Evolutionary conservation across 2,329 filamentous ascomycete genomes (phyloP).

Genomic region (Colletotrichum cereale): DNA sequence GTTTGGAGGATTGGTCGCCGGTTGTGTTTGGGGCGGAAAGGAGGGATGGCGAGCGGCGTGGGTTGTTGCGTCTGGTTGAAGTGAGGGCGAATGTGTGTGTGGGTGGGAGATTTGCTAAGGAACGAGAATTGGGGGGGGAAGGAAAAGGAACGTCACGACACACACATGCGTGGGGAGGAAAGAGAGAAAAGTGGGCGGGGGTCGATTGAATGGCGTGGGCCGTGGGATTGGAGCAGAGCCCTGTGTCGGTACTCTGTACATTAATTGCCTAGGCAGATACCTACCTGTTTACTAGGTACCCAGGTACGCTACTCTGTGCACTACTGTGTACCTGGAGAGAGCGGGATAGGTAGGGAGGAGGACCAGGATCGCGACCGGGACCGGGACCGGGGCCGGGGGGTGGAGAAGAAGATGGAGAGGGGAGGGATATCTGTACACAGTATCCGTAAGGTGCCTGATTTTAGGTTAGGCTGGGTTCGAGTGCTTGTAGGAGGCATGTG

Average conservation of each 20-base stretch:
- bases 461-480: slow-evolving; percentile 35
- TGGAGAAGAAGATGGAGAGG: background rate
- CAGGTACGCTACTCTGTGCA: too few relatives aligned
- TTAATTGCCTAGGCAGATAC: background rate
- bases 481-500: slow-evolving; percentile 22
- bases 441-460: slow-evolving; percentile 6
- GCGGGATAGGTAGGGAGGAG: too few relatives aligned
- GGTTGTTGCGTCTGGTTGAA: slow-evolving; percentile 19
- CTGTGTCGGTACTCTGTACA: background rate
- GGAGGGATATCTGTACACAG: background rate
- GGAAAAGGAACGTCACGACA: slow-evolving; percentile 29
- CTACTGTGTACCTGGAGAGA: too few relatives aligned
- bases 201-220: slow-evolving; percentile 9
- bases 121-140: slow-evolving; percentile 27
- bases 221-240: background rate
- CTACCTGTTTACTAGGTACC: too few relatives aligned
- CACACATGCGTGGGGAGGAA: slow-evolving; percentile 22
- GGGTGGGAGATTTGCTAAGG: slow-evolving; percentile 18
- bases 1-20: slow-evolving; percentile 47
- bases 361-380: background rate
- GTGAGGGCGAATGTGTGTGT: slow-evolving; percentile 19
- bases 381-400: background rate
- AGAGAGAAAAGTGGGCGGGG: slow-evolving; percentile 32
- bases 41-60: slow-evolving; percentile 32
- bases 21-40: slow-evolving; percentile 33